phyloP scores from a whole-genome alignment of 805 yeast genomes.

The Dipodascopsis tothii region DNA sequence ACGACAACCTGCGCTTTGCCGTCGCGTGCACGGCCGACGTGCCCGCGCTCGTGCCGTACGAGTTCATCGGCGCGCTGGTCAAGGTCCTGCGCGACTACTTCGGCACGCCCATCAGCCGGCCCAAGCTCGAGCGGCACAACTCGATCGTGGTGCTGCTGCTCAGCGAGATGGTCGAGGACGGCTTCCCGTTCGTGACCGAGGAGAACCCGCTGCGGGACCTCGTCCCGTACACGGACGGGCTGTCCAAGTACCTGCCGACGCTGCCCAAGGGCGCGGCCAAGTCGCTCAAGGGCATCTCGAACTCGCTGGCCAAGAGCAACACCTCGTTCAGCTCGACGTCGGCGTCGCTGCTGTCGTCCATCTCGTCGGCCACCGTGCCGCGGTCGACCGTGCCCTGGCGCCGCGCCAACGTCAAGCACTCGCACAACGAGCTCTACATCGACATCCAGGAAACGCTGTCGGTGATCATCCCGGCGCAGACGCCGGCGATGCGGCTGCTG shows the following conservation, averaged over 20 bases:
- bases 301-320: slow-evolving; percentile 11
- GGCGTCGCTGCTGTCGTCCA: slow-evolving; percentile 1
- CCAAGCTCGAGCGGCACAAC: slow-evolving; percentile 50
- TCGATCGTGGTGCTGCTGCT: slow-evolving; percentile 65
- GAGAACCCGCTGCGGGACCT: slow-evolving; percentile 59
- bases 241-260: slow-evolving; percentile 45
- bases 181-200: slow-evolving; percentile 66
- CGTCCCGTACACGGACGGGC: slow-evolving; percentile 56
- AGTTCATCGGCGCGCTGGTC: slow-evolving; percentile 45
- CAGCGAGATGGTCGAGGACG: slow-evolving; percentile 72
- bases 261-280: slow-evolving; percentile 26
- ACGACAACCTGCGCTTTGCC: slow-evolving; percentile 26
- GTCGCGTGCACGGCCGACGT: slow-evolving; percentile 29
- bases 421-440: slow-evolving; percentile 77
- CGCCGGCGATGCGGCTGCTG: slow-evolving; percentile 14
- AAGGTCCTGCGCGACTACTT: slow-evolving; percentile 53
- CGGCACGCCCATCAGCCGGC: slow-evolving; percentile 35
- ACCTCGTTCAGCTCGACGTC: slow-evolving; percentile 6
- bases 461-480: slow-evolving; percentile 19
- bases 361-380: slow-evolving; percentile 14
- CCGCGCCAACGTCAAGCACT: slow-evolving; percentile 55
- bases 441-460: slow-evolving; percentile 58
- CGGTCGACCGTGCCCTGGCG: slow-evolving; percentile 65
- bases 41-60: slow-evolving; percentile 51
- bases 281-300: slow-evolving; percentile 20